phyloP scores from a whole-genome alignment of 2,329 filamentous ascomycete genomes.

The Chaetomiaceae sp. region DNA sequence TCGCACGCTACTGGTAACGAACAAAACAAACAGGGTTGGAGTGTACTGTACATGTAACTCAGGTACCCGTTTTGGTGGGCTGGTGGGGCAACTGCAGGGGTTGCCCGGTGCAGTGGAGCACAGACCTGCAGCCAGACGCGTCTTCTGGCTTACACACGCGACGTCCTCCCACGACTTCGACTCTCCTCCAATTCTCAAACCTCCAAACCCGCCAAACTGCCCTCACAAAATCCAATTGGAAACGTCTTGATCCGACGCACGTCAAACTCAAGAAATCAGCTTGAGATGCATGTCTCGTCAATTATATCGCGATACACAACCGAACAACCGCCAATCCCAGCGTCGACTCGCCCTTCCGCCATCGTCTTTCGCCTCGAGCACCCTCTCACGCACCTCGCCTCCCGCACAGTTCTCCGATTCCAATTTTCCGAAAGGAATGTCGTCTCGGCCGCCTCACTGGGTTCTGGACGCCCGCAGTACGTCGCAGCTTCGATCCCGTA shows the following conservation, averaged over 20 bases:
- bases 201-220: constrained; percentile 12
- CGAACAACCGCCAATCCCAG: constrained; percentile 13
- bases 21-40: no score
- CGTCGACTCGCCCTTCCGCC: constrained; percentile 21
- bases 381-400: constrained; percentile 62
- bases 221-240: constrained; percentile 27
- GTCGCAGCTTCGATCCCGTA: constrained; percentile 59
- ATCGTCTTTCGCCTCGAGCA: constrained; percentile 45
- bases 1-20: no score
- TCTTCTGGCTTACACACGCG: constrained; percentile 2
- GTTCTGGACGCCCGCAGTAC: constrained; percentile 42
- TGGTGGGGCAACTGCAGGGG: no score
- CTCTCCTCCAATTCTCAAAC: background rate
- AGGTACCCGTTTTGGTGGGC: no score
- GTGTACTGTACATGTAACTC: no score
- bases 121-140: background rate
- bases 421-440: constrained; percentile 67
- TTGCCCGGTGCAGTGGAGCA: no score
- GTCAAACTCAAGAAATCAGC: constrained; percentile 25
- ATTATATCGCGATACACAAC: constrained; percentile 34
- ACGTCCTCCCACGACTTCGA: constrained; percentile 2
- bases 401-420: constrained; percentile 74
- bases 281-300: constrained; percentile 29
- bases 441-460: constrained; percentile 41
- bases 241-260: constrained; percentile 12